These are phyloP conservation scores for Fraxinus cuspidata DNA, from an alignment of 257 asterid genomes.

Conservation along the genomic window DNA sequence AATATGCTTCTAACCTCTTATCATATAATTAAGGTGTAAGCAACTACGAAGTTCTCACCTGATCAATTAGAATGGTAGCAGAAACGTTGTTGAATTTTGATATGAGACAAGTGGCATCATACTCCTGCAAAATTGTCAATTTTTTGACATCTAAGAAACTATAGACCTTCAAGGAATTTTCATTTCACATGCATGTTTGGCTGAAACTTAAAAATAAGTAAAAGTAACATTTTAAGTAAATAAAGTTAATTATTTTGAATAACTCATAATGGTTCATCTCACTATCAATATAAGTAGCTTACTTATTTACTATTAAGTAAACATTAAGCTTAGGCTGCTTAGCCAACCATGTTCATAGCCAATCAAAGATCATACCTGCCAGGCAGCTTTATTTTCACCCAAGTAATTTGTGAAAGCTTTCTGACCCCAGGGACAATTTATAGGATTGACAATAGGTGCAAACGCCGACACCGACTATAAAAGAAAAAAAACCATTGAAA, in stretches of 20 bases:
- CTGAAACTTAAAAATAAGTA: neutral
- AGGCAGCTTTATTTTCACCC: conserved; percentile 74
- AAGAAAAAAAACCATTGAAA: neutral
- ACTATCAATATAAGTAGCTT: neutral
- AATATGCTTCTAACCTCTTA: neutral
- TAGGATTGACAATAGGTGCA: conserved; percentile 81
- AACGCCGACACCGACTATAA: conserved; percentile 91
- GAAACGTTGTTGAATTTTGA: conserved; percentile 60
- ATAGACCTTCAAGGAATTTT: conserved; percentile 1
- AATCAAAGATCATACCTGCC: conserved; percentile 74
- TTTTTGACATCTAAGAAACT: conserved; percentile 6
- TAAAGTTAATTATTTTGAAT: neutral
- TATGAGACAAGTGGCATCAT: conserved; percentile 81
- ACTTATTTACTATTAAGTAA: neutral
- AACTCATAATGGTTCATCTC: neutral
- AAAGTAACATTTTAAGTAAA: neutral
- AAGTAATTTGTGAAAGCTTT: conserved; percentile 92
- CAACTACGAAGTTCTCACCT: conserved; percentile 45
- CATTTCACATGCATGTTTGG: neutral
- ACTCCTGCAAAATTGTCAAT: conserved; percentile 59
- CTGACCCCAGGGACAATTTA: conserved; percentile 95
- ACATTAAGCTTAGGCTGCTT: neutral
- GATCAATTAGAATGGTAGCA: conserved; percentile 90
- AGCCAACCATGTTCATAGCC: neutral
- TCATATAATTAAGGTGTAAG: neutral